These are phyloP conservation scores for Styphnolobium japonicum DNA, from an alignment of 306 rosid genomes.

Conservation along the genomic window DNA sequence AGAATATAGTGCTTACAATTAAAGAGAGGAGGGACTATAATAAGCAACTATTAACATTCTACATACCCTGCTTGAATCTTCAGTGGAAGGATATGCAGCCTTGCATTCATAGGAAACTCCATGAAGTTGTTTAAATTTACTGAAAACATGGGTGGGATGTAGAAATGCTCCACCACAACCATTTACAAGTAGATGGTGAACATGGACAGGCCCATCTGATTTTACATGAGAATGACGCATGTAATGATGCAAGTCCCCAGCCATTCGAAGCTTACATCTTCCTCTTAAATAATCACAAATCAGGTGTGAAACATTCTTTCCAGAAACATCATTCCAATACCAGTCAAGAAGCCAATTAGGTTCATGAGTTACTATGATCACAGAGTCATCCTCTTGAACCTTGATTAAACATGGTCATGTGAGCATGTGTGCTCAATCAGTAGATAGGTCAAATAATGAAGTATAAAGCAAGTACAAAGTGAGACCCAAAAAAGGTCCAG, in stretches of 20 bases:
- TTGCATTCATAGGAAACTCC: conserved; percentile 79
- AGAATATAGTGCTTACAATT: background rate
- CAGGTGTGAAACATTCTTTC: conserved; percentile 83
- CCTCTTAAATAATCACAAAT: conserved; percentile 83
- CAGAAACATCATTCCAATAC: conserved; percentile 86
- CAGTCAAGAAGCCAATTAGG: conserved; percentile 95
- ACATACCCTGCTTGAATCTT: conserved; percentile 90
- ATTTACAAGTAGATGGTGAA: conserved; percentile 86
- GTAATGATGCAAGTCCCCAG: conserved; percentile 99
- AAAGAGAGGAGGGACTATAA: background rate
- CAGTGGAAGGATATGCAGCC: conserved; percentile 93
- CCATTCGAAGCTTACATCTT: conserved; percentile 92
- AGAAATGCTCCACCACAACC: conserved; percentile 99
- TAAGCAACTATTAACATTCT: conserved; percentile 13
- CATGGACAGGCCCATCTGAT: conserved; percentile 72
- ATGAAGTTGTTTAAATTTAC: conserved; percentile 57
- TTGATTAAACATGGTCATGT: conserved; percentile 34
- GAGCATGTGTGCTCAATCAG: conserved; percentile 25
- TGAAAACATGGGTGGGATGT: conserved; percentile 96
- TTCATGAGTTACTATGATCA: conserved; percentile 89
- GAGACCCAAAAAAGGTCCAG: background rate
- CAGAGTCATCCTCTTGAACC: conserved; percentile 83
- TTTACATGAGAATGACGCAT: conserved; percentile 90
- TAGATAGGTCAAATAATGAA: background rate
- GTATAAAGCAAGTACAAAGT: background rate